A percentile compares a stretch with the other conserved stretches of the same genome.
phyloP scores from a whole-genome alignment of 2,329 filamentous ascomycete genomes.

The Colletotrichum viniferum region DNA sequence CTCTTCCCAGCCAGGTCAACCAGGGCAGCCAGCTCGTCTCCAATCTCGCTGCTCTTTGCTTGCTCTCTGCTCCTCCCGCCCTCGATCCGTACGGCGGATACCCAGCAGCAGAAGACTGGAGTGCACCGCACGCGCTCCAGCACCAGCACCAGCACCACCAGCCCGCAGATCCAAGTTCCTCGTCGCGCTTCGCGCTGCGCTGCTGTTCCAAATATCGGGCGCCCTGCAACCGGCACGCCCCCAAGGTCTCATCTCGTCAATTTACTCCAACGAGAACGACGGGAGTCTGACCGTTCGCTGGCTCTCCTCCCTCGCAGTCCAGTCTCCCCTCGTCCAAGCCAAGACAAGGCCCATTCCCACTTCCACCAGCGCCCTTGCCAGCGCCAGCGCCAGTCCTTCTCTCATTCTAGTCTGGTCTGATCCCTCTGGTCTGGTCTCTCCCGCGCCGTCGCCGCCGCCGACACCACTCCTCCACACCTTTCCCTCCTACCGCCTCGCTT shows the following conservation, averaged over 20 bases:
- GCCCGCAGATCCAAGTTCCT: background rate
- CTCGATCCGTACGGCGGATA: background rate
- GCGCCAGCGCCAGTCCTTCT: background rate
- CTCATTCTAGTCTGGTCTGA: slow-evolving; percentile 11
- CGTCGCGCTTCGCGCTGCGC: slow-evolving; percentile 8
- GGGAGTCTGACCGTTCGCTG: slow-evolving; percentile 14
- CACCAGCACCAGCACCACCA: background rate
- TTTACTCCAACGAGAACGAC: slow-evolving; percentile 18
- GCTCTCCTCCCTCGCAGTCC: background rate
- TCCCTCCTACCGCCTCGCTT: slow-evolving; percentile 14
- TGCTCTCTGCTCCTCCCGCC: background rate
- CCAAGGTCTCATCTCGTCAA: slow-evolving; percentile 28
- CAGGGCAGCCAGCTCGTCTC: background rate
- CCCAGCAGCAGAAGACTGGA: background rate
- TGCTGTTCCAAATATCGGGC: slow-evolving; percentile 16
- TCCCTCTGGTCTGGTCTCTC: background rate
- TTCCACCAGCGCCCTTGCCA: background rate
- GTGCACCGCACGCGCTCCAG: background rate
- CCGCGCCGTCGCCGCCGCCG: background rate
- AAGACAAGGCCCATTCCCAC: slow-evolving; percentile 19
- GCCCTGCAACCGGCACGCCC: slow-evolving; percentile 23
- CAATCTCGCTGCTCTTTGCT: background rate
- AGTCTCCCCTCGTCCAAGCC: slow-evolving; percentile 7
- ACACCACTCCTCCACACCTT: slow-evolving; percentile 1
- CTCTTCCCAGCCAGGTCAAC: background rate